phyloP scores from a whole-genome alignment of 2,329 filamentous ascomycete genomes.

The Fusarium subglutinans region DNA sequence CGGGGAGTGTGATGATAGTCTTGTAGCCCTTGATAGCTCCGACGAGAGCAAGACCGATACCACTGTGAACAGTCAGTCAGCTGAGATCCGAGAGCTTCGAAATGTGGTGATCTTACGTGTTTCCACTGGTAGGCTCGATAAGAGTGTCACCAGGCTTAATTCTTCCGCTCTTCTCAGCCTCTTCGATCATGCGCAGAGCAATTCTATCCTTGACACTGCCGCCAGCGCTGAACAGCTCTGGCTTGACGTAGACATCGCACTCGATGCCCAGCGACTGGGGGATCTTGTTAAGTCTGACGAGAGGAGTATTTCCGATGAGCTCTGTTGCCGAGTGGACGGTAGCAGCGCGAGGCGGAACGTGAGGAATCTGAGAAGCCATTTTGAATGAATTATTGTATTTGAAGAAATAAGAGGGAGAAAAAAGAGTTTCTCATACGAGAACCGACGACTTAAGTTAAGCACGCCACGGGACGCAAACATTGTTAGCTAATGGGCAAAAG shows the following conservation, averaged over 20 bases:
- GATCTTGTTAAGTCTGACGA: constrained; percentile 92
- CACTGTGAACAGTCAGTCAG: constrained; percentile 52
- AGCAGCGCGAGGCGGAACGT: constrained; percentile 46
- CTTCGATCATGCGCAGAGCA: constrained; percentile 95
- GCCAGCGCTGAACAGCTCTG: constrained; percentile 93
- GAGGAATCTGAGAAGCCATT: constrained; percentile 45
- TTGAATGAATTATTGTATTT: background rate
- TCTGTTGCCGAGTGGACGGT: constrained; percentile 74
- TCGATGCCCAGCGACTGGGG: constrained; percentile 91
- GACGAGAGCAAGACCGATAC: constrained; percentile 93
- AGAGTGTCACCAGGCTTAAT: constrained; percentile 98
- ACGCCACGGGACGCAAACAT: constrained; percentile 40
- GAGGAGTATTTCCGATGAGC: constrained; percentile 95
- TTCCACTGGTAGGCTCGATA: constrained; percentile 97
- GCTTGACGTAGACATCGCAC: constrained; percentile 88
- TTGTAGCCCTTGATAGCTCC: constrained; percentile 97
- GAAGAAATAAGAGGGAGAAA: background rate
- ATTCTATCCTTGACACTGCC: constrained; percentile 96
- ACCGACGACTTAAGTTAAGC: constrained; percentile 32
- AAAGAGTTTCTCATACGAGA: constrained; percentile 24
- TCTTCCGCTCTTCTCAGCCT: constrained; percentile 87
- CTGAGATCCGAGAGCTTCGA: background rate
- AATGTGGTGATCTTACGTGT: constrained; percentile 67
- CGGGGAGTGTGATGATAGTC: constrained; percentile 97
- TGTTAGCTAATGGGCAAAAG: constrained; percentile 9